A percentile compares a stretch with the other conserved stretches of the same genome.
phyloP scores from a whole-genome alignment of 306 rosid species.

The Vigna unguiculata region DNA sequence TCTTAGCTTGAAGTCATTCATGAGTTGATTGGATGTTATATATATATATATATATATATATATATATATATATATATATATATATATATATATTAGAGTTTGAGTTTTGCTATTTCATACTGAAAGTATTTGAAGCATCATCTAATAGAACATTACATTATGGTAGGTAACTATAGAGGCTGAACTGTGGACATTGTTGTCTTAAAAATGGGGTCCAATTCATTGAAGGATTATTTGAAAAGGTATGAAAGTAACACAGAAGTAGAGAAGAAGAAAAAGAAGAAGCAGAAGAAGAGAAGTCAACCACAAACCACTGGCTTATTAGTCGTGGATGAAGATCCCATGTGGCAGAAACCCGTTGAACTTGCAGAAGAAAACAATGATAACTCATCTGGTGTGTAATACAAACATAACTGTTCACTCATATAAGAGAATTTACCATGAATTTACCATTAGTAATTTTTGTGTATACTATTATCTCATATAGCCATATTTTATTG shows the following conservation, averaged over 20 bases:
- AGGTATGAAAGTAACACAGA: conserved; percentile 66
- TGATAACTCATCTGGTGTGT: conserved; percentile 59
- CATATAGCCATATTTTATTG: conserved; percentile 8
- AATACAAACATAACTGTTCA: not conserved
- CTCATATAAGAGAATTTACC: conserved; percentile 7
- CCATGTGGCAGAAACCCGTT: conserved; percentile 87
- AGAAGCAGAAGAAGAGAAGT: conserved; percentile 48
- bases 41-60: too few species aligned
- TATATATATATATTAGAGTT: not conserved
- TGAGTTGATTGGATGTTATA: conserved; percentile 14
- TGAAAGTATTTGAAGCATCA: conserved; percentile 21
- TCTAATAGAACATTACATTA: conserved; percentile 21
- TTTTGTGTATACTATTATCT: conserved; percentile 4
- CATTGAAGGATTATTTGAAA: conserved; percentile 78
- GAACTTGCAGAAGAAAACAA: conserved; percentile 65
- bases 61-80: too few species aligned
- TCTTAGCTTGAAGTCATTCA: too few species aligned
- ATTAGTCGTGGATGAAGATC: conserved; percentile 83
- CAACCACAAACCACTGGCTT: conserved; percentile 62
- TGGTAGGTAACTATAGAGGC: conserved; percentile 38
- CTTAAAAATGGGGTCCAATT: conserved; percentile 53
- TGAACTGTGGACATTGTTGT: conserved; percentile 44
- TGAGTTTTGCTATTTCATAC: not conserved
- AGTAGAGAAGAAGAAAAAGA: conserved; percentile 61
- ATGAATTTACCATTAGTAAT: conserved; percentile 9